Evolutionary conservation across 2,329 filamentous ascomycete species (phyloP).

Genomic region (Kalaharituber pfeilii): DNA sequence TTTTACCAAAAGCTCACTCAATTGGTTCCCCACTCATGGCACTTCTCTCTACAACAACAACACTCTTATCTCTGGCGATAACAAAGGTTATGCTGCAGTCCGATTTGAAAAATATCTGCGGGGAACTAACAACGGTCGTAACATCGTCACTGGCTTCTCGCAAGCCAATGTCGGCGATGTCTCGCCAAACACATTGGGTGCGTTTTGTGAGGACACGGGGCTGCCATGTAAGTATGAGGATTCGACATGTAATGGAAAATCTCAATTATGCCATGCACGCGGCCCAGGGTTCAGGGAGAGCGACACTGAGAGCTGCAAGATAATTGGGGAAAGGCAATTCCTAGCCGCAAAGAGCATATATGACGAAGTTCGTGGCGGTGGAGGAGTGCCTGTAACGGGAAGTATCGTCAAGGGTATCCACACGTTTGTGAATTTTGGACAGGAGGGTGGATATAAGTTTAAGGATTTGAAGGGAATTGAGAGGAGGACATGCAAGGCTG

Average conservation of each 20-base stretch:
- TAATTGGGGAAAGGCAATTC: conserved; percentile 58
- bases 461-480: conserved; percentile 51
- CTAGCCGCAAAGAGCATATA: conserved; percentile 38
- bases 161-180: conserved; percentile 86
- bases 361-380: conserved; percentile 22
- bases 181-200: conserved; percentile 69
- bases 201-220: conserved; percentile 73
- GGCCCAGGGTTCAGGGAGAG: conserved; percentile 51
- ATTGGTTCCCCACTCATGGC: conserved; percentile 84
- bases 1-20: conserved; percentile 50
- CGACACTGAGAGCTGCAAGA: conserved; percentile 55
- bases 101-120: conserved; percentile 56
- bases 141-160: conserved; percentile 80
- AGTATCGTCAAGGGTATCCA: conserved; percentile 64
- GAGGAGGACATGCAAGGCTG: conserved; percentile 65
- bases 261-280: conserved; percentile 54
- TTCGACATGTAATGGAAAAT: conserved; percentile 64
- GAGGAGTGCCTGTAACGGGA: conserved; percentile 24
- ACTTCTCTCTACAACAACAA: conserved; percentile 86
- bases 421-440: conserved; percentile 60
- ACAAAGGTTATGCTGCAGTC: conserved; percentile 83
- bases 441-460: conserved; percentile 48
- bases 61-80: conserved; percentile 80
- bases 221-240: conserved; percentile 57
- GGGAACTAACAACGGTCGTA: conserved; percentile 35